These are phyloP conservation scores for Aurinia saxatilis DNA, from an alignment of 345 rosid species.

Conservation along the genomic window DNA sequence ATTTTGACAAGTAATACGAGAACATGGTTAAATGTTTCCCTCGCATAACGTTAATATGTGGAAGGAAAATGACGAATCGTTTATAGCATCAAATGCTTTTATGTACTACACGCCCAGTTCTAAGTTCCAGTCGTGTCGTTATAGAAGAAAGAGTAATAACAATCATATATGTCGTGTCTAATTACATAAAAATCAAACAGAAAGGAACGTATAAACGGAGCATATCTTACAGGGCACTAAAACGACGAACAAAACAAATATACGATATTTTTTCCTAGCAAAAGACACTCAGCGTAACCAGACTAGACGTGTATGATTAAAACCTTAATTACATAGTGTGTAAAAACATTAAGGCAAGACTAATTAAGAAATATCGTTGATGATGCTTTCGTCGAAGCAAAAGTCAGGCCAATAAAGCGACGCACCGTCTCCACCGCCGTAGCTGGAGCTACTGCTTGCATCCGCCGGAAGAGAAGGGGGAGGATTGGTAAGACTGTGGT, in stretches of 20 bases:
- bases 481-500: constrained; percentile 1
- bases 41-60: not conserved
- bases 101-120: not conserved
- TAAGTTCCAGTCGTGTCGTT: not conserved
- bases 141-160: not conserved
- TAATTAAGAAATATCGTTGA: constrained; percentile 21
- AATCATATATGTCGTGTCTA: not conserved
- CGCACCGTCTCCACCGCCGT: constrained; percentile 16
- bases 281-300: not conserved
- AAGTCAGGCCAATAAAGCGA: constrained; percentile 31
- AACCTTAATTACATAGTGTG: not conserved
- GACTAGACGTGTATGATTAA: constrained; percentile 12
- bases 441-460: constrained; percentile 30
- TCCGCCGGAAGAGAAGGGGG: constrained; percentile 13
- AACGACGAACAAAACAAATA: constrained; percentile 11
- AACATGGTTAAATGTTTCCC: not conserved
- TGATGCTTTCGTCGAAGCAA: constrained; percentile 29
- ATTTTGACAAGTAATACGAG: not conserved
- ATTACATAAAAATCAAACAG: constrained; percentile 10
- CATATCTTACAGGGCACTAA: constrained; percentile 1
- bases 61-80: not conserved
- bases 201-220: not conserved
- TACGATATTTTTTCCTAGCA: not conserved
- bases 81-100: not conserved
- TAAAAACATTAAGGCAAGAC: not conserved